A percentile compares a stretch with the other conserved stretches of the same genome.
These are phyloP conservation scores for Neostapfia colusana DNA, from an alignment of 176 grass and related monocot species.

Conservation along the genomic window DNA sequence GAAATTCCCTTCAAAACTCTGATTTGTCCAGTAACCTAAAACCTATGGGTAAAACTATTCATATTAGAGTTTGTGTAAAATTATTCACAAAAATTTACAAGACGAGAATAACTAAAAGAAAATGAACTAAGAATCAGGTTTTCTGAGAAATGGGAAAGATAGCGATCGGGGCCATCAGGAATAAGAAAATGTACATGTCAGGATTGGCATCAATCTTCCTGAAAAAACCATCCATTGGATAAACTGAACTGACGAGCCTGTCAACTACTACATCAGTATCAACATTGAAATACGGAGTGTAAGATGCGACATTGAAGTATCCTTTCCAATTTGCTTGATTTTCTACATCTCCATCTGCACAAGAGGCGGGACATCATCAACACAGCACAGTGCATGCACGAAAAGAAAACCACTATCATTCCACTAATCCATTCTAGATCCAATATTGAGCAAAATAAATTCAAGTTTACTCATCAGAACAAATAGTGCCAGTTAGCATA, in stretches of 20 bases:
- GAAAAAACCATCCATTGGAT: conserved; percentile 76
- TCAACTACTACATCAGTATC: conserved; percentile 93
- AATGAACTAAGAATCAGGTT: background rate
- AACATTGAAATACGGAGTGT: conserved; percentile 90
- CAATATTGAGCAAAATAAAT: no score
- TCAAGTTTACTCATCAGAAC: background rate
- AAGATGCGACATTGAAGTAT: conserved; percentile 86
- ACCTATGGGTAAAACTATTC: background rate
- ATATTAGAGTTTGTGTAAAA: conserved; percentile 12
- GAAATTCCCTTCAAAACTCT: background rate
- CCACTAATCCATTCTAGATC: no score
- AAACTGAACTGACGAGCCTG: conserved; percentile 70
- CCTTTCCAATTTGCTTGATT: conserved; percentile 79
- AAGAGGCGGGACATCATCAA: background rate
- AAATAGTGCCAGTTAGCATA: conserved; percentile 8
- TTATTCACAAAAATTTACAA: background rate
- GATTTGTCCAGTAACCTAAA: background rate
- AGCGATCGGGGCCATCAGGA: background rate
- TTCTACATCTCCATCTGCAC: conserved; percentile 71
- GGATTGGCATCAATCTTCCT: conserved; percentile 93
- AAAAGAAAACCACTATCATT: conserved; percentile 19
- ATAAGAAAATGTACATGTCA: conserved; percentile 75
- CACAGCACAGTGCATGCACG: background rate
- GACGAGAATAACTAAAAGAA: background rate
- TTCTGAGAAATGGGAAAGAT: conserved; percentile 20